phyloP scores from a whole-genome alignment of 139 green algal species.

The Tetraselmis striata region DNA sequence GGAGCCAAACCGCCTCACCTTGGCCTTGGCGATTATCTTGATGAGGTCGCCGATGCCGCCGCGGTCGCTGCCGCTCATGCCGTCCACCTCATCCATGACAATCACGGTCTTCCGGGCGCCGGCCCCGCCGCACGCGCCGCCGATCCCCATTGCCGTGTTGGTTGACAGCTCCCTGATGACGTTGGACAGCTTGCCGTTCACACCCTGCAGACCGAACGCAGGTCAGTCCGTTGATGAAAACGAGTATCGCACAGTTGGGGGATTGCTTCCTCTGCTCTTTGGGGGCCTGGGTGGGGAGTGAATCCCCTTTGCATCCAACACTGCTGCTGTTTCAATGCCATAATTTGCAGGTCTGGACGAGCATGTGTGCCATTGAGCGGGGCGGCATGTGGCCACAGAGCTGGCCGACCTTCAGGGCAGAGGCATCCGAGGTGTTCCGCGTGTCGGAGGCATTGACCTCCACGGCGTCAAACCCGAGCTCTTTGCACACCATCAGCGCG shows the following conservation, averaged over 20 bases:
- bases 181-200: slow-evolving; percentile 83
- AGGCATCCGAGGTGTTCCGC: slow-evolving; percentile 75
- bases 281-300: no score
- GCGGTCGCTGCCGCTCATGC: slow-evolving; percentile 88
- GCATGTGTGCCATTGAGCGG: not conserved
- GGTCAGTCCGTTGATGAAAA: no score
- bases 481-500: slow-evolving; percentile 38
- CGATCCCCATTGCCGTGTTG: slow-evolving; percentile 55
- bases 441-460: slow-evolving; percentile 96
- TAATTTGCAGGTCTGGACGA: no score
- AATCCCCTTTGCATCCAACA: no score
- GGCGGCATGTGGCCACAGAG: not conserved
- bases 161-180: slow-evolving; percentile 85
- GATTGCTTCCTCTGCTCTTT: no score
- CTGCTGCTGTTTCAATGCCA: no score
- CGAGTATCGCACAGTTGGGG: no score
- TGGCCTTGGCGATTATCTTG: slow-evolving; percentile 71
- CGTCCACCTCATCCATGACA: slow-evolving; percentile 99
- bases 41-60: slow-evolving; percentile 92
- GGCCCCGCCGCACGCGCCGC: not conserved
- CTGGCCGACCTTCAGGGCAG: not conserved
- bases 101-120: slow-evolving; percentile 47
- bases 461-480: slow-evolving; percentile 65
- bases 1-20: no score
- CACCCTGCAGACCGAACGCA: slow-evolving; percentile 43